These are phyloP conservation scores for Torulaspora microellipsoides DNA, from an alignment of 805 yeast species.

Conservation along the genomic window DNA sequence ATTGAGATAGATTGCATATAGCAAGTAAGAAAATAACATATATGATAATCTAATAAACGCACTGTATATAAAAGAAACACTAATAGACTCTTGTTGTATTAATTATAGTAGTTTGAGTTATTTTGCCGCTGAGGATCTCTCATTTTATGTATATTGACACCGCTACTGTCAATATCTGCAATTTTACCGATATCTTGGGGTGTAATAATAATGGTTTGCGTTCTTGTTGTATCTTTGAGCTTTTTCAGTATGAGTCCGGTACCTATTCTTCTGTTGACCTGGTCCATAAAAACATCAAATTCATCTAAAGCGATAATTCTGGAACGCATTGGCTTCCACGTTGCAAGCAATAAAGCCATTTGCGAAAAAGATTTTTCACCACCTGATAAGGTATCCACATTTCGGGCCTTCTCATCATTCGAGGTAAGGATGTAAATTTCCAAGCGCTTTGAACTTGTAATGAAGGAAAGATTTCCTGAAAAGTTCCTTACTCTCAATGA, in stretches of 20 bases:
- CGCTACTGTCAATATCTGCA: constrained; percentile 57
- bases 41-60: background rate
- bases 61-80: too few relatives aligned
- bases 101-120: constrained; percentile 21
- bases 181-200: constrained; percentile 78
- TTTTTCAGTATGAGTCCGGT: constrained; percentile 68
- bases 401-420: constrained; percentile 53
- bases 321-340: constrained; percentile 91
- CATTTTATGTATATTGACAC: constrained; percentile 62
- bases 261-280: constrained; percentile 77
- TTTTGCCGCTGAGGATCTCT: constrained; percentile 38
- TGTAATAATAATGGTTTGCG: constrained; percentile 89
- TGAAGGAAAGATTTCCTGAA: constrained; percentile 65
- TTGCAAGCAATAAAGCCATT: constrained; percentile 76
- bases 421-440: constrained; percentile 59
- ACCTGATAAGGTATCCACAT: constrained; percentile 84
- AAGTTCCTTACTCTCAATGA: constrained; percentile 66
- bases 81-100: background rate
- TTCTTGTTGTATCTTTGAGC: constrained; percentile 51
- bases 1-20: background rate
- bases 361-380: constrained; percentile 97
- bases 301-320: constrained; percentile 89
- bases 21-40: background rate
- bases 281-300: constrained; percentile 97
- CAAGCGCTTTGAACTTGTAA: constrained; percentile 47